phyloP scores from a whole-genome alignment of 208 protist species.

The Vickermania ingenoplastis region DNA sequence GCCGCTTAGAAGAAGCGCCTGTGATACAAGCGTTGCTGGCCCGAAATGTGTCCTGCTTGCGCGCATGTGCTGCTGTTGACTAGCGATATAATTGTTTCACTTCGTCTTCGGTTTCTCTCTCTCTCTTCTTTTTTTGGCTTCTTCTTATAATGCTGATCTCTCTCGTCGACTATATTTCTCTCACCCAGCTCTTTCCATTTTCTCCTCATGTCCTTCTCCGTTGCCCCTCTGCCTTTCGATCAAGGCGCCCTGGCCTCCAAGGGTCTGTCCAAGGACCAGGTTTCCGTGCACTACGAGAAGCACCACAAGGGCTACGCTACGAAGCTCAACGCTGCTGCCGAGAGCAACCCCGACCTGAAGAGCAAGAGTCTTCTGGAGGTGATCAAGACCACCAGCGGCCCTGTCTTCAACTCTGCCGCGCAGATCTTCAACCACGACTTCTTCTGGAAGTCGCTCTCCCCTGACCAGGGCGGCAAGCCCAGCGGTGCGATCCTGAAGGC shows the following conservation, averaged over 20 bases:
- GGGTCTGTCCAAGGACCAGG: conserved; percentile 50
- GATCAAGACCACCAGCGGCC: conserved; percentile 29
- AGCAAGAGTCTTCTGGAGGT: conserved; percentile 84
- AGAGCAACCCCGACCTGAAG: conserved; percentile 46
- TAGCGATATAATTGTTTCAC: conserved; percentile 1
- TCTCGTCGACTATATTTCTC: conserved; percentile 1
- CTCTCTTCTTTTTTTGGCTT: conserved; percentile 6
- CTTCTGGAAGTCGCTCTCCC: conserved; percentile 85
- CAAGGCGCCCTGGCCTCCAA: conserved; percentile 35
- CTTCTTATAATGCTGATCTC: background rate
- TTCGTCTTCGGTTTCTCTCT: conserved; percentile 9
- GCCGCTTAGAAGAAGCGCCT: background rate
- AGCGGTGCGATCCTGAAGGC: conserved; percentile 42
- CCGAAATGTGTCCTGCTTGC: background rate
- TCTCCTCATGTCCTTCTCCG: conserved; percentile 21
- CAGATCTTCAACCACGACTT: conserved; percentile 94
- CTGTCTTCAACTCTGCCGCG: conserved; percentile 87
- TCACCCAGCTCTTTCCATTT: conserved; percentile 3
- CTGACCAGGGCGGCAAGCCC: conserved; percentile 52
- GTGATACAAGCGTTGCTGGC: background rate
- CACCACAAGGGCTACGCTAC: conserved; percentile 91
- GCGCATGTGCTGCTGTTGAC: background rate
- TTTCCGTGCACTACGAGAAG: conserved; percentile 90
- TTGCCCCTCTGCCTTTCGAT: conserved; percentile 35
- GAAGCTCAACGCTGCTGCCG: conserved; percentile 81